A percentile compares a stretch with the other conserved stretches of the same genome.
Evolutionary conservation across 495 filamentous ascomycete genomes (phyloP).

Genomic region (Aspergillus sclerotiicarbonarius): DNA sequence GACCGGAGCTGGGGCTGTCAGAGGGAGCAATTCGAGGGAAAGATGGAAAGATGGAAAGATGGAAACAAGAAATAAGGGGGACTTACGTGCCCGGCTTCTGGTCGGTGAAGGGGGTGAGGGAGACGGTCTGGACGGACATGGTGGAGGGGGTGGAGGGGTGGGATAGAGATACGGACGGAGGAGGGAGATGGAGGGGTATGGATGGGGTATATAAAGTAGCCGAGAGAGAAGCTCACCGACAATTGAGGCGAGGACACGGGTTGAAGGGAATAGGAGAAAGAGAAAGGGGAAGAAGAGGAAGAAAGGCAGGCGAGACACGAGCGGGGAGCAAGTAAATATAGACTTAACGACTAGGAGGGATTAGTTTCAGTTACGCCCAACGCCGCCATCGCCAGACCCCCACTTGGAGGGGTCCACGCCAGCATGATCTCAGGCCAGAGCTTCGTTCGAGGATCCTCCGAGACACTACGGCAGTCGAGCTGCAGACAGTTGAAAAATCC

Average conservation of each 20-base stretch:
- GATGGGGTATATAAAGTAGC: conserved; percentile 3
- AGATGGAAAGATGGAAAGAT: conserved; percentile 5
- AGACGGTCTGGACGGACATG: conserved; percentile 76
- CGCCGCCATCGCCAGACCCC: not conserved
- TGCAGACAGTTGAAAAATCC: too few relatives aligned
- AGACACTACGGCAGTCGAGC: too few relatives aligned
- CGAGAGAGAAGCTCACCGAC: conserved; percentile 24
- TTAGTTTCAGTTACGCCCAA: not conserved
- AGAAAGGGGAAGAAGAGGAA: conserved; percentile 8
- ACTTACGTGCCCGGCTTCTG: conserved; percentile 99
- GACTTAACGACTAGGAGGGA: not conserved
- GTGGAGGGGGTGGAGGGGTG: conserved; percentile 16
- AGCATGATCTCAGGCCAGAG: not conserved
- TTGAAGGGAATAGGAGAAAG: conserved; percentile 1
- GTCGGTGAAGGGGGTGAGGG: conserved; percentile 78
- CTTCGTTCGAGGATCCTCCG: too few relatives aligned
- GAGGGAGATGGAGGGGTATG: not conserved
- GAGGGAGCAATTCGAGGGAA: conserved; percentile 16
- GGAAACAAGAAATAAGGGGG: conserved; percentile 8
- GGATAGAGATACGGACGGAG: not conserved
- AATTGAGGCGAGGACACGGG: conserved; percentile 13
- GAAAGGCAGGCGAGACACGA: not conserved
- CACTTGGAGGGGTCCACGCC: not conserved
- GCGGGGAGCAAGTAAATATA: conserved; percentile 4
- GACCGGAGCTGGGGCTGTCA: conserved; percentile 68